Evolutionary conservation across 2,329 filamentous ascomycete species (phyloP), one percentile per base, ranked within the genome.

Genomic region (Cladophialophora psammophila): DNA sequence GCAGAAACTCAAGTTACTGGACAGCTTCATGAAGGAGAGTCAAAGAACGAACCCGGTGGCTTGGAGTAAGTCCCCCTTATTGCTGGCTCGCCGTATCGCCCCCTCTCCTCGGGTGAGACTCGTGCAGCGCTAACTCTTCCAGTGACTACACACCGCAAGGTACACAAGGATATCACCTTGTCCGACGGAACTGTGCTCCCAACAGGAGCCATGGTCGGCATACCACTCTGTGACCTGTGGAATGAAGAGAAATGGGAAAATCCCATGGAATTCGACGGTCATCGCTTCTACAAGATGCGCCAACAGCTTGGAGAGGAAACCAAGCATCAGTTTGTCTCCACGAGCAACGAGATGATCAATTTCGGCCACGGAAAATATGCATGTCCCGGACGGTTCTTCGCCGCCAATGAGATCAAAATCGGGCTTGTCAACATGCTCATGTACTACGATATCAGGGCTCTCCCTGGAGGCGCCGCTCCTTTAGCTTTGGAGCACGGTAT

Each of bases 341-440:
- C 77, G 1, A 75, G 72, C 26, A 54, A 65, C 5, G 72, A 76
- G 3, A 72, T 76, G 31, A 72, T 78, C 6, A 73, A 69, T 7
- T 81, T 80, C 60, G 80, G 80, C 0, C 76, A 79, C 59, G 79
- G 80, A 7, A 53, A 72, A 34, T 74, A 77, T 50, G 73, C 76
- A 0, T 79, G 78, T 60, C 76, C 78, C 6, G 77, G 78, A 0
- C 71, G 77, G 0, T 78, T 76, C 67, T 76, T 77, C 55, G 76
- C 76, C 0, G 66, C 68, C 20, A 67, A 72, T 7, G 68, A 73
- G 36, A 72, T 78, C 52, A 78, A 78, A 68, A 74, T 76, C 45
- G 61, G 76, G 6, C 36, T 78, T 42, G 71, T 69, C 6, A 68
- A 72, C 66, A 18, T 77, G 42, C 66, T 77, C 3, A 58, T 69